Evolutionary conservation across 1,284 basidiomycete species (phyloP).

Genomic region (Puccinia horiana): DNA sequence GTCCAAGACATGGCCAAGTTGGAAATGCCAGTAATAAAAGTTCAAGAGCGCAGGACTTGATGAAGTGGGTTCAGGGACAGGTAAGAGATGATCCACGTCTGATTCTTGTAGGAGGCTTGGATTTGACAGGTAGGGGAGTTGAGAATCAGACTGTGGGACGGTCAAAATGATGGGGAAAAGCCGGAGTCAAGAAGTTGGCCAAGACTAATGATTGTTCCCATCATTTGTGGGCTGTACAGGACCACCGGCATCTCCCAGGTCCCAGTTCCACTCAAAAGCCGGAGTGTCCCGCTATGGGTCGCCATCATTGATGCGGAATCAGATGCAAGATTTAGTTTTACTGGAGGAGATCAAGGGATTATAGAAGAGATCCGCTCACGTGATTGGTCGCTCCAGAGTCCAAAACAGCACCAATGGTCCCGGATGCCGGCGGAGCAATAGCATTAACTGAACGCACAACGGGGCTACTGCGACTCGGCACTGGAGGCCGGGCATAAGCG

Average conservation of each 20-base stretch:
- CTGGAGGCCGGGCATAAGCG: not conserved
- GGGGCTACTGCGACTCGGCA: not conserved
- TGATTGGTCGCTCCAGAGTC: not conserved
- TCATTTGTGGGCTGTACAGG: conserved; percentile 9
- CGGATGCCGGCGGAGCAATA: not conserved
- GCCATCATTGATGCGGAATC: not conserved
- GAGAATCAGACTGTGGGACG: too few species aligned
- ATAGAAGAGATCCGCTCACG: not conserved
- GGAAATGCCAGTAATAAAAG: too few species aligned
- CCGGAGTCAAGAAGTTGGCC: not conserved
- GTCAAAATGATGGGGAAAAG: not conserved
- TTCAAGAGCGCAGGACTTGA: too few species aligned
- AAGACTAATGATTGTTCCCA: not conserved
- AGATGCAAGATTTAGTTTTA: conserved; percentile 1
- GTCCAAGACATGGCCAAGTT: too few species aligned
- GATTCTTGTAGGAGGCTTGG: too few species aligned
- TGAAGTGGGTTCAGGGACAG: too few species aligned
- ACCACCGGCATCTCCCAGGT: not conserved
- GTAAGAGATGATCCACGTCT: too few species aligned
- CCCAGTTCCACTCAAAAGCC: not conserved
- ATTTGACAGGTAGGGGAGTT: too few species aligned
- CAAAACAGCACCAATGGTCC: not conserved
- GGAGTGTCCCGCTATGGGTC: not conserved
- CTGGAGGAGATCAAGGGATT: not conserved
- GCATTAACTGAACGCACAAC: not conserved